phyloP scores from a whole-genome alignment of 306 rosid genomes.

The Dalbergia cochinchinensis region DNA sequence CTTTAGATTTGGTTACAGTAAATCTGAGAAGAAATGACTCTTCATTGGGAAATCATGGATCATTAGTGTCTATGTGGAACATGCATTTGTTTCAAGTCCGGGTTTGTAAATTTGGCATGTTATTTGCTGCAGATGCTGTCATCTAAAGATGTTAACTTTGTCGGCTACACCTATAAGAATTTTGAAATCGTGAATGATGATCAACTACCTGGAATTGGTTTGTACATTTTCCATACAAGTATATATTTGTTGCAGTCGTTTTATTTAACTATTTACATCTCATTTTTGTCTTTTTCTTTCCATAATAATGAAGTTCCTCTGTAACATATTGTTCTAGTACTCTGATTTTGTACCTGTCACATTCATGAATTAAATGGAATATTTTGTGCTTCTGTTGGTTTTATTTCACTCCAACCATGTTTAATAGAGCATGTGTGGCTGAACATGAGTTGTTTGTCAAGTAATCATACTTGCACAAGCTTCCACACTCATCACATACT shows the following conservation, averaged over 20 bases:
- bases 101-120: conserved; percentile 47
- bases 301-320: conserved; percentile 7
- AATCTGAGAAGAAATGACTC: not conserved
- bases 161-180: conserved; percentile 97
- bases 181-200: conserved; percentile 87
- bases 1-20: conserved; percentile 29
- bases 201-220: conserved; percentile 93
- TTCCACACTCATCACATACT: too few species aligned
- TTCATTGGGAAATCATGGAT: conserved; percentile 21
- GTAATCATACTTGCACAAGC: too few species aligned
- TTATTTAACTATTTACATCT: conserved; percentile 3
- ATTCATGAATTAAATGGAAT: conserved; percentile 18
- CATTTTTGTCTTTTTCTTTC: conserved; percentile 18
- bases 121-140: conserved; percentile 86
- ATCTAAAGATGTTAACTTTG: conserved; percentile 92
- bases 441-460: too few species aligned
- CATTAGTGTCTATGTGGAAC: conserved; percentile 22
- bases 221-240: conserved; percentile 32
- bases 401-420: conserved; percentile 5
- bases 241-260: conserved; percentile 38
- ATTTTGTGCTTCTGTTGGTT: conserved; percentile 12
- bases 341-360: conserved; percentile 17
- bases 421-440: too few species aligned
- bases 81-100: conserved; percentile 31
- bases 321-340: conserved; percentile 24